Evolutionary conservation across 768 basidiomycete genomes (phyloP).

Genomic region (Kwoniella botswanensis): DNA sequence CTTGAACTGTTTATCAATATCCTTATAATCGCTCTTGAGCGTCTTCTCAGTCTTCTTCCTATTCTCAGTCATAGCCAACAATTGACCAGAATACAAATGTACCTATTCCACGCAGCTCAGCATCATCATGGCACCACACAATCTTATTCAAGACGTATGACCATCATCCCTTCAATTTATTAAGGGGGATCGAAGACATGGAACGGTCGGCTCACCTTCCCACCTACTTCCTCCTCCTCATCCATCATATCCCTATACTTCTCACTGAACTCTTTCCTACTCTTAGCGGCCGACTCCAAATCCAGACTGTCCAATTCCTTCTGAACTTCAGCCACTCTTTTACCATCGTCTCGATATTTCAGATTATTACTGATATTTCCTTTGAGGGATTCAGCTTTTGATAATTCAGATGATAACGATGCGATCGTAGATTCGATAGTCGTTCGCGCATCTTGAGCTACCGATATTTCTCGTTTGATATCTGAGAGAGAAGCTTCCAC

Average conservation of each 20-base stretch:
- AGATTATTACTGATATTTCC: constrained; percentile 71
- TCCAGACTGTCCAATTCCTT: constrained; percentile 75
- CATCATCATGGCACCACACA: not conserved
- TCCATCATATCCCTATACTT: constrained; percentile 68
- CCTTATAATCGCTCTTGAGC: constrained; percentile 76
- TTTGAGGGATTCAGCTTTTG: constrained; percentile 36
- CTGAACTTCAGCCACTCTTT: constrained; percentile 71
- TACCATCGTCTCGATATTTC: constrained; percentile 70
- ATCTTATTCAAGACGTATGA: too few relatives aligned
- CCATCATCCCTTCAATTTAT: too few relatives aligned
- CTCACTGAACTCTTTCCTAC: constrained; percentile 80
- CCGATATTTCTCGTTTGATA: constrained; percentile 62
- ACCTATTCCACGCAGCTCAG: constrained; percentile 61
- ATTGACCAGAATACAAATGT: constrained; percentile 78
- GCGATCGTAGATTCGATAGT: constrained; percentile 60
- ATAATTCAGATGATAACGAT: constrained; percentile 74
- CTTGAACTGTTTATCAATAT: constrained; percentile 81
- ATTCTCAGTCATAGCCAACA: constrained; percentile 73
- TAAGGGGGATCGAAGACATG: too few relatives aligned
- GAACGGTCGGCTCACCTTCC: constrained; percentile 6
- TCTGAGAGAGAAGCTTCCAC: constrained; percentile 65
- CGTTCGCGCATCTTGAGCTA: constrained; percentile 59
- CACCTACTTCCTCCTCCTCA: constrained; percentile 42
- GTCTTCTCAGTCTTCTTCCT: constrained; percentile 71
- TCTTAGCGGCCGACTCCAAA: constrained; percentile 83